Evolutionary conservation across 192 early-diverging fungal species (phyloP).

Genomic region (Glomus cerebriforme): DNA sequence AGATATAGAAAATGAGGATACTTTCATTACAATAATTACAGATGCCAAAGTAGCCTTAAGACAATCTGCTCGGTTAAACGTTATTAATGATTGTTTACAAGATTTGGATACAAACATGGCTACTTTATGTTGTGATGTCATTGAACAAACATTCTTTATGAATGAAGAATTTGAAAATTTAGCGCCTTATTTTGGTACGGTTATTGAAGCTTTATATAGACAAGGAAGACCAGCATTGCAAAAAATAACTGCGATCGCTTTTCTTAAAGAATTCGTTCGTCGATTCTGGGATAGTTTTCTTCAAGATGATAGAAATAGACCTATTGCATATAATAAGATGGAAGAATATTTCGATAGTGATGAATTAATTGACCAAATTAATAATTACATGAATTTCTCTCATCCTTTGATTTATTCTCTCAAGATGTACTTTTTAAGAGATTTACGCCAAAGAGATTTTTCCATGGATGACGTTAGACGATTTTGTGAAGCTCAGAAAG

Average conservation of each 20-base stretch:
- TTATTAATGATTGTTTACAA: constrained; percentile 17
- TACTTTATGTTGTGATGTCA: constrained; percentile 27
- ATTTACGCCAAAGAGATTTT: neutral
- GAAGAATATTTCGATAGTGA: neutral
- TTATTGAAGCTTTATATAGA: neutral
- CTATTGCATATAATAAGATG: neutral
- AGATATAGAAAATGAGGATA: neutral
- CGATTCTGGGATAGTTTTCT: neutral
- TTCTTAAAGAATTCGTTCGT: constrained; percentile 33
- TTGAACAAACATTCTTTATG: constrained; percentile 26
- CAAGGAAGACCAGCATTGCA: neutral
- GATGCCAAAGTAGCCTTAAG: neutral
- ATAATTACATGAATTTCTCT: neutral
- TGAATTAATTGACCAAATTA: constrained; percentile 10
- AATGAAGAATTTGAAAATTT: neutral
- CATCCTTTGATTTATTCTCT: constrained; percentile 22
- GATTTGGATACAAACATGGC: constrained; percentile 3
- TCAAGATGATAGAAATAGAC: neutral
- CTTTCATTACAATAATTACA: neutral
- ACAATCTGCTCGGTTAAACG: neutral
- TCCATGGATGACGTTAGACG: constrained; percentile 16
- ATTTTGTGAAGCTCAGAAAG: constrained; percentile 12
- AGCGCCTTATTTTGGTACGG: neutral
- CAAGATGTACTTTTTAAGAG: constrained; percentile 31
- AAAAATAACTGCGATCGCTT: constrained; percentile 11